phyloP scores from a whole-genome alignment of 306 rosid species.

The Styphnolobium japonicum region DNA sequence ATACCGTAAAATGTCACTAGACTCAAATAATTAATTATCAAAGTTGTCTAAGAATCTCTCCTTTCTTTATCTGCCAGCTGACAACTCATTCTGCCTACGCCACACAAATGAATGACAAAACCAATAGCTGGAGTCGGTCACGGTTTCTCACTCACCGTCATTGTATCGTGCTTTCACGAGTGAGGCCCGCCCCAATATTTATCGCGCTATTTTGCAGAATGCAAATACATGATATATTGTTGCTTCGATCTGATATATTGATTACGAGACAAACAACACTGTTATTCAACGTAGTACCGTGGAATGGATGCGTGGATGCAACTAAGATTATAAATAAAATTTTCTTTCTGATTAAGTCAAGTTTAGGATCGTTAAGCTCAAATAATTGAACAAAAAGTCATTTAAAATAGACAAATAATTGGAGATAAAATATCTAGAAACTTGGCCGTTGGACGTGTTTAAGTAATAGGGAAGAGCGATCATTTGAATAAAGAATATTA shows the following conservation, averaged over 20 bases:
- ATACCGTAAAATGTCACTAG: no score
- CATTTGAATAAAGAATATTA: no score
- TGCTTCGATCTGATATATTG: no score
- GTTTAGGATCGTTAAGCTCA: neutral
- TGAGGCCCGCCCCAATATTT: no score
- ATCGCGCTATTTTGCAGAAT: neutral
- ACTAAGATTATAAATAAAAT: neutral
- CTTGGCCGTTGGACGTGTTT: neutral
- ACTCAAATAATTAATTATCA: no score
- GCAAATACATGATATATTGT: no score
- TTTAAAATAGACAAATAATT: neutral
- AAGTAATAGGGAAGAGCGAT: no score
- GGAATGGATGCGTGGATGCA: neutral
- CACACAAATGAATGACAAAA: no score
- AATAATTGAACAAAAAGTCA: conserved; percentile 12
- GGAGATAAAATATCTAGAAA: neutral
- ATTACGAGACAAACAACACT: neutral
- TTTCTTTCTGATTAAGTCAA: neutral
- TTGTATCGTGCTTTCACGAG: neutral
- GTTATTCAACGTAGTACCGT: neutral
- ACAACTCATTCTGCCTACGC: neutral
- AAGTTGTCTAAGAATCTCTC: no score
- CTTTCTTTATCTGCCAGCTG: neutral
- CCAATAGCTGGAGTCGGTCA: neutral
- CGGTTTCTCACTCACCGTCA: neutral